These are phyloP conservation scores for Cutaneotrichosporon mucoides DNA, from an alignment of 1,284 basidiomycete genomes.

Conservation along the genomic window DNA sequence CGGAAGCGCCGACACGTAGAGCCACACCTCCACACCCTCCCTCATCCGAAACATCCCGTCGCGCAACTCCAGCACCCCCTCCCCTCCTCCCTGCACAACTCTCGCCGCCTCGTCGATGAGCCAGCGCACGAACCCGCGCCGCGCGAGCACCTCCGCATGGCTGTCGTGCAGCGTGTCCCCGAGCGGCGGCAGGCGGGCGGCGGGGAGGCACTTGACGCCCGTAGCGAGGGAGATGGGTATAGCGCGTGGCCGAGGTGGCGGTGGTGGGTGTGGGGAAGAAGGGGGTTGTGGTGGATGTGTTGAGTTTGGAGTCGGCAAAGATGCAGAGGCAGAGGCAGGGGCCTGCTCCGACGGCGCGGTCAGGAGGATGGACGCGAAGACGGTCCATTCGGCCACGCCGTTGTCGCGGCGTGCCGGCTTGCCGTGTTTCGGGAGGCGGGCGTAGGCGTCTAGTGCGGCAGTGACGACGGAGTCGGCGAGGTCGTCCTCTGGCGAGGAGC, in stretches of 20 bases:
- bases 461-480: slow-evolving; percentile 10
- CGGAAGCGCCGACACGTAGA: slow-evolving; percentile 91
- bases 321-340: not conserved
- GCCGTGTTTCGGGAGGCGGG: slow-evolving; percentile 37
- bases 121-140: slow-evolving; percentile 76
- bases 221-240: slow-evolving; percentile 71
- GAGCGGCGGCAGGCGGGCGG: slow-evolving; percentile 57
- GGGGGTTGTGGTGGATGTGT: no score
- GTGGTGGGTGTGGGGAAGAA: not conserved
- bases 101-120: slow-evolving; percentile 63
- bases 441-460: slow-evolving; percentile 21
- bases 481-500: not conserved
- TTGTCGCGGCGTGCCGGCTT: slow-evolving; percentile 45
- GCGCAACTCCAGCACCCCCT: slow-evolving; percentile 54
- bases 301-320: not conserved
- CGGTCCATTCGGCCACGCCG: slow-evolving; percentile 49
- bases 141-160: slow-evolving; percentile 84
- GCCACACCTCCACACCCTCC: slow-evolving; percentile 56
- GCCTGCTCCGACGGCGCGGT: not conserved
- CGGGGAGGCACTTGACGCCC: slow-evolving; percentile 82
- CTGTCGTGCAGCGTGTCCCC: slow-evolving; percentile 84
- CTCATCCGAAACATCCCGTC: not conserved
- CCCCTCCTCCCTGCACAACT: slow-evolving; percentile 31
- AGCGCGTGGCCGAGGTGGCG: not conserved
- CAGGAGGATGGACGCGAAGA: slow-evolving; percentile 45